Evolutionary conservation across 2,329 filamentous ascomycete genomes (phyloP), one percentile per base, ranked within the genome.

Genomic region (Ophiocordyceps polyrhachis-furcata): DNA sequence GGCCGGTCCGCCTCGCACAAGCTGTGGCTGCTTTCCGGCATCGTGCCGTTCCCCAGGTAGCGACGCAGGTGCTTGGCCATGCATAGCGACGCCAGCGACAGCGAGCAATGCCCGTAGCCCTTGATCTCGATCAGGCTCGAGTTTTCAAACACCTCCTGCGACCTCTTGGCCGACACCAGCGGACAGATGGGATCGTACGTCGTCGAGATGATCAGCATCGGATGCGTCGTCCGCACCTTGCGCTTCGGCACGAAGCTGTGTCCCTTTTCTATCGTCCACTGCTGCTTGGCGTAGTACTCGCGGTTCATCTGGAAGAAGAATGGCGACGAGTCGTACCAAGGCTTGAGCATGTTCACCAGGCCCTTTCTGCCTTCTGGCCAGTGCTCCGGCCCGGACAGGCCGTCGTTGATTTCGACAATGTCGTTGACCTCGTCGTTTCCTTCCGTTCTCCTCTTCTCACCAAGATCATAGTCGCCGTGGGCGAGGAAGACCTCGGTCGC

Each of bases 181-280:
- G 65, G 60, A 20, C 74, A 79, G 1, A 79, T 71, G 0, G 76
- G 76, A 4, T 62, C 58, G 25, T 57, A 56, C 0, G 52, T 55
- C 0, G 53, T 62, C 0, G 56, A 57, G 7, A 62, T 45, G 1
- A 62, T 50, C 0, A 62, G 51, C 0, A 62, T 41, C 15, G 59
- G 59, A 19, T 59, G 48, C 0, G 49, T 51, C 1, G 57, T 62
- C 20, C 50, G 43, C 40, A 80, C 52, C 1, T 47, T 46, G 2
- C 44, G n/a, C 0, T 41, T 46, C 0, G 58, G 57, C 11, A 48
- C 43, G 20, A 56, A 61, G 9, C 44, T 41, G 40, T 61, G 58
- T 2, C 58, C 58, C 15, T 48, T 52, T 3, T 56, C 53, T 4
- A 59, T 49, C 2, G 41, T 38, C 58, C 58, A 61, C 35, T 58